phyloP scores from a whole-genome alignment of 441 rosid genomes.

The Populus trichocarpa region DNA sequence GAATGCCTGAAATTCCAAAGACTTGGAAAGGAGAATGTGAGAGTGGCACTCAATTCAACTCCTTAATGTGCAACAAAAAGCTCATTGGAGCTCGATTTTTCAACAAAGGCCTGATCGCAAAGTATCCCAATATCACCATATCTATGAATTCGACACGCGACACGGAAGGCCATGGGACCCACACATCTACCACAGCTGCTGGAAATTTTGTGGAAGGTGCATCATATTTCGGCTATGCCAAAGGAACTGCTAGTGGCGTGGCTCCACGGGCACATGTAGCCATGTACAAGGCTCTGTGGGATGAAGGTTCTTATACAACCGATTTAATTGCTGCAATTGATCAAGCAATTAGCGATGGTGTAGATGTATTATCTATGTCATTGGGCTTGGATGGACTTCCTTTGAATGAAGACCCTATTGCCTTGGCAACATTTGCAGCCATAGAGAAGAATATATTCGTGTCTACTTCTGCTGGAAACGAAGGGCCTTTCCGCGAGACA shows the following conservation, averaged over 20 bases:
- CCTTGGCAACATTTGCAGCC: slow-evolving; percentile 74
- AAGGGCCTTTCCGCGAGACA: slow-evolving; percentile 54
- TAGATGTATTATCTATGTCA: slow-evolving; percentile 66
- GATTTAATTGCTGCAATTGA: slow-evolving; percentile 83
- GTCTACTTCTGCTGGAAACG: slow-evolving; percentile 79
- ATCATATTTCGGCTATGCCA: slow-evolving; percentile 51
- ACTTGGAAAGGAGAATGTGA: slow-evolving; percentile 76
- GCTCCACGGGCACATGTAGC: slow-evolving; percentile 74
- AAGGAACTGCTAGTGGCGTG: slow-evolving; percentile 74
- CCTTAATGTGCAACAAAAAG: slow-evolving; percentile 67
- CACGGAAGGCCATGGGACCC: slow-evolving; percentile 79
- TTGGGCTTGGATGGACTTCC: slow-evolving; percentile 60
- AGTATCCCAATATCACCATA: slow-evolving; percentile 34
- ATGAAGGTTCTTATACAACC: slow-evolving; percentile 44
- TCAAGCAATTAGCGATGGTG: slow-evolving; percentile 68
- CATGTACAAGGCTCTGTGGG: slow-evolving; percentile 73
- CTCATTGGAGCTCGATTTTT: slow-evolving; percentile 74
- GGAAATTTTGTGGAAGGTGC: slow-evolving; percentile 63
- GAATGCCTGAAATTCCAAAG: slow-evolving; percentile 51
- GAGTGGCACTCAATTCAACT: slow-evolving; percentile 52
- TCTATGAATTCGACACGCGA: slow-evolving; percentile 67
- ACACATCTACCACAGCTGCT: slow-evolving; percentile 72
- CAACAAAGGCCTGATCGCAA: slow-evolving; percentile 50
- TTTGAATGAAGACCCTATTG: slow-evolving; percentile 64
- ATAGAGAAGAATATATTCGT: slow-evolving; percentile 54